Conservation (phyloP, 345 rosid genomes). For the Cochlearia excelsa region DNA sequence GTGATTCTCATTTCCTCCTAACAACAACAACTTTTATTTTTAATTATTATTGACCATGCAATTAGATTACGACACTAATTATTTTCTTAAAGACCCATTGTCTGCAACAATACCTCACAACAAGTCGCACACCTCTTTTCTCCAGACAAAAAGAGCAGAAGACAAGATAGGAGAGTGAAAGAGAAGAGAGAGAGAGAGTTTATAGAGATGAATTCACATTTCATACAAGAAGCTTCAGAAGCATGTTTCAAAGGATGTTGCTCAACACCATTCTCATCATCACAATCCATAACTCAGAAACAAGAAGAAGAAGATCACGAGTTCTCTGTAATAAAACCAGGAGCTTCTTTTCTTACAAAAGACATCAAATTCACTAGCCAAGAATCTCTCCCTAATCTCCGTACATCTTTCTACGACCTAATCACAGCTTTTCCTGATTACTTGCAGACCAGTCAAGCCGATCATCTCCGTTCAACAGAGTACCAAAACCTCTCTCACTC, state of each 20-base stretch:
- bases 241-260: constrained; percentile 57
- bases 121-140: constrained; percentile 20
- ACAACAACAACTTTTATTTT: constrained; percentile 13
- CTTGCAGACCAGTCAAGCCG: constrained; percentile 49
- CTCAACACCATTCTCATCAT: constrained; percentile 43
- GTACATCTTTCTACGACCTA: constrained; percentile 52
- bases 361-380: constrained; percentile 63
- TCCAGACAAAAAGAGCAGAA: constrained; percentile 26
- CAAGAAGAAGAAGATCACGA: constrained; percentile 32
- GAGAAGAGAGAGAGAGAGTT: not conserved
- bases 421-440: constrained; percentile 50
- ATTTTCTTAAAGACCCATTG: constrained; percentile 23
- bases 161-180: not conserved
- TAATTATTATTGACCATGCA: not conserved
- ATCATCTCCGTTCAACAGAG: constrained; percentile 55
- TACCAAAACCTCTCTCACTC: constrained; percentile 55
- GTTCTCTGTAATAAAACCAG: constrained; percentile 41
- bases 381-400: constrained; percentile 72
- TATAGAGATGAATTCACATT: constrained; percentile 42
- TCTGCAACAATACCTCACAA: constrained; percentile 14
- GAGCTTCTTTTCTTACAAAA: constrained; percentile 44
- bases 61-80: constrained; percentile 11
- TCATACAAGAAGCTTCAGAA: constrained; percentile 46
- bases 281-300: constrained; percentile 23
- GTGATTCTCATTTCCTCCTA: not conserved